Evolutionary conservation across 805 yeast species (phyloP), one percentile per base, ranked within the genome.

Genomic region (Maudiozyma serrabonitensis): DNA sequence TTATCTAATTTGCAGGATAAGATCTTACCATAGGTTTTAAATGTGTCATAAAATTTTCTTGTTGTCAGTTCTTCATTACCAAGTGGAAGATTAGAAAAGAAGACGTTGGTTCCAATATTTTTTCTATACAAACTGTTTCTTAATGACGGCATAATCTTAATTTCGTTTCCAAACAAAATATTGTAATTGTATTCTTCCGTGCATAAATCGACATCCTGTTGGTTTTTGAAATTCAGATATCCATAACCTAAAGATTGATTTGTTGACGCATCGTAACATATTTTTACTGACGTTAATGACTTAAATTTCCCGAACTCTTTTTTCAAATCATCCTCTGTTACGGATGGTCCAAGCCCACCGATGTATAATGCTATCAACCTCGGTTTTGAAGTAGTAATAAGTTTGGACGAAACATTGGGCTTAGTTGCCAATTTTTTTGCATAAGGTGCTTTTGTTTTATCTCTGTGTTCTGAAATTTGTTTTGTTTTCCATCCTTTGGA

Each of bases 161-260:
- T 68, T 52, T 78, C 82, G 23, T 69, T 68, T 16, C 67, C 69
- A 37, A 62, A 56, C 0, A 77, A 55, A 1, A 53, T 57, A 1
- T 69, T 69, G 55, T 76, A 79, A 59, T 81, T 83, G 67, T 81
- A 74, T 11, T 76, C 72, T 42, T 78, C 81, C 45, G 79, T 68
- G 2, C 87, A 87, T 40, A 52, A 48, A 25, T 72, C 72, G 0
- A 87, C 87, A 46, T 78, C 83, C 4, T 63, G 57, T 43, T 71
- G 69, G 7, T 63, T 65, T 8, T 66, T 64, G 58, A 82, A 82
- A 48, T 84, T 82, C 12, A 84, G 80, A 60, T 84, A 85, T 0
- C 88, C 95, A 64, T 85, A 83, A 2, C 88, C 84, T 50, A 87
- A 67, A 0, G 89, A 79, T 45, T 74, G 66, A 18, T 75, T 75